Base-by-base conservation (phyloP, 257 asterid species). In the Agastache rugosa region DNA sequence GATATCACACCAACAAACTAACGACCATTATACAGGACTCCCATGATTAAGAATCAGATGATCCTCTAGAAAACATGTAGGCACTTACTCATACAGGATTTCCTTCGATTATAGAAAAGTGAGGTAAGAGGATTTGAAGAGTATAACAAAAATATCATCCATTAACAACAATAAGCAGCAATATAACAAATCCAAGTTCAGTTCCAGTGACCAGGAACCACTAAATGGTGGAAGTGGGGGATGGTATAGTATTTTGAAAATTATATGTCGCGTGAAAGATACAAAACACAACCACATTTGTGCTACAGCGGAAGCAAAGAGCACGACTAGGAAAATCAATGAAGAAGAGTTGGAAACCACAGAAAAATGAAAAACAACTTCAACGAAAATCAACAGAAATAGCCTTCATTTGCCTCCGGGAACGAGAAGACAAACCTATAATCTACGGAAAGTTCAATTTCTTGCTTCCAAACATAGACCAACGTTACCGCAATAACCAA, bases 121-220 rank as follows among this genome's bases (percentile, higher is more conserved):
- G 12, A 31, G 35, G 8, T 23, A 41, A 41, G 27, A 23, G 31
- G 20, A 53, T 61, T 22, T 45, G 47, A 20, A 6, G 11, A 37
- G 45, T n/a, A n/a, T 0, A 50, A 37, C 67, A 45, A 25, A n/a
- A 23, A 29, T 17, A 55, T 51, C 54, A 47, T 10, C 20, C 14
- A 51, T 56, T 71, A 67, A 64, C 11, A 45, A 17, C 51, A 37
- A 25, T 54, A 67, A 67, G 58, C 58, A 22, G 66, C 67, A 47
- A 22, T 15, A 29, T 25, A 10, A 9, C 61, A 67, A 25, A 54
- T 25, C 58, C 11, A 25, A 58, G 62, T 9, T 58, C 31, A 20
- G n/a, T 42, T 67, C 42, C 67, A 31, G 20, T 7, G 12, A 62
- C 17, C 67, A n/a, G 3, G n/a, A 31, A n/a, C 25, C 50, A 60